Evolutionary conservation across 2,329 filamentous ascomycete species (phyloP), one percentile per base, ranked within the genome.

Genomic region (Ascochyta viciae-villosae): DNA sequence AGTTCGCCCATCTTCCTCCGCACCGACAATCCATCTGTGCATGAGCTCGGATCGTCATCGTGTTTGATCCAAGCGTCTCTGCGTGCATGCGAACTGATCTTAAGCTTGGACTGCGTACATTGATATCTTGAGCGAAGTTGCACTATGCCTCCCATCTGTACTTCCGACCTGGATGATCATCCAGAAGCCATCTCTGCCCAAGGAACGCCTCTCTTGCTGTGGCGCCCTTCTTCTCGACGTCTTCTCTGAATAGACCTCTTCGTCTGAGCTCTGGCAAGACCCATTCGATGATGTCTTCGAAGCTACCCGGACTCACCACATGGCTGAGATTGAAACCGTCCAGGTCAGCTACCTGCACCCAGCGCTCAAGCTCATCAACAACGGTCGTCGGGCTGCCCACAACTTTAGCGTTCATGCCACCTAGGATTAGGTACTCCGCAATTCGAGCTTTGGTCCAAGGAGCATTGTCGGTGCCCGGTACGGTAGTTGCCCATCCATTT

Each of bases 381-480:
- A 46, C 26, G 15, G 41, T 45, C 15, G 16, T 35, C 1, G 27
- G 42, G 6, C 35, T 41, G 19, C 41, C 49, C 6, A 40, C 40
- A 19, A 39, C 5, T 19, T 39, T 81, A 0, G 86, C 82, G 0
- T 86, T 85, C 23, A 89, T 80, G 1, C 88, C 88, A 10, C 88
- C 87, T 4, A 90, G 79, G 26, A 83, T 83, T 43, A 89, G 83
- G 59, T 88, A 84, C 63, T 89, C 81, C 0, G 85, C 87, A 4
- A 90, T 81, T 0, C 85, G 87, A 31, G 82, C 77, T 70, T 89
- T 89, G 0, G 87, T 90, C 88, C 88, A 91, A 65, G 87, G 88
- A 1, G 80, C 75, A 12, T 84, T 82, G 4, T 61, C 54, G 6
- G 46, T 62, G 16, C 61, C 57, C 10, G 60, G 56, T 5, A 64